Evolutionary conservation across 352 stramenopile species (phyloP), one percentile per base, ranked within the genome.

Genomic region (Hyaloperonospora brassicae): DNA sequence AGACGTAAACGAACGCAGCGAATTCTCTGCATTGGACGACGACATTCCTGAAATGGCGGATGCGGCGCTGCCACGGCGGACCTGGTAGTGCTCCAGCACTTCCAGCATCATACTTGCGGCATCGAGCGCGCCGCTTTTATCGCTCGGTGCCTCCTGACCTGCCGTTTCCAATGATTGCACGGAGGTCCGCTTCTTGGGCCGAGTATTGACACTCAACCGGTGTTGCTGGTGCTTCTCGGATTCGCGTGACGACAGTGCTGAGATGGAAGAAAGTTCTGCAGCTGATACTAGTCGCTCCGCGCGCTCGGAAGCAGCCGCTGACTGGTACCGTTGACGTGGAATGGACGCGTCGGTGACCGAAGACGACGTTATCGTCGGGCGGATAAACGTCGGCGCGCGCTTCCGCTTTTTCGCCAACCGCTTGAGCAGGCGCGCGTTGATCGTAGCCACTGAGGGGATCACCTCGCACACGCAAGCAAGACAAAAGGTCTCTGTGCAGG

Each of bases 401-500:
- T 79, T 80, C 35, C 69, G 68, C 38, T 84, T 80, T 51, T 86
- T 87, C 12, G 80, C 79, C 24, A 84, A 59, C 24, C 76, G 76
- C 54, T 82, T 72, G 36, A 88, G 57, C 24, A 90, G 59, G 55
- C 69, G 72, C 25, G 77, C 79, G 42, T 88, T 86, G 23, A 84
- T 86, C 42, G 77, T 73, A 38, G 79, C 74, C 7, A 68, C 70
- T 2, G 70, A 76, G 2, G 77, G 77, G 24, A 87, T 70, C 50
- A 87, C 80, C 10, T 76, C 75, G 50, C 77, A 80, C 14, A 88
- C 77, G 55, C 80, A 90, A 44, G 72, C 67, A 4, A 88, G 62
- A 53, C 80, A 90, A 46, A 90, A 90, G 1, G 70, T 86, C 59
- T 90, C 80, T 2, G 73, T 86, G 59, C 80, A 90, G 8, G 76